Conservation (phyloP, 73 alveolate species). For the Symbiodinium pilosum region DNA sequence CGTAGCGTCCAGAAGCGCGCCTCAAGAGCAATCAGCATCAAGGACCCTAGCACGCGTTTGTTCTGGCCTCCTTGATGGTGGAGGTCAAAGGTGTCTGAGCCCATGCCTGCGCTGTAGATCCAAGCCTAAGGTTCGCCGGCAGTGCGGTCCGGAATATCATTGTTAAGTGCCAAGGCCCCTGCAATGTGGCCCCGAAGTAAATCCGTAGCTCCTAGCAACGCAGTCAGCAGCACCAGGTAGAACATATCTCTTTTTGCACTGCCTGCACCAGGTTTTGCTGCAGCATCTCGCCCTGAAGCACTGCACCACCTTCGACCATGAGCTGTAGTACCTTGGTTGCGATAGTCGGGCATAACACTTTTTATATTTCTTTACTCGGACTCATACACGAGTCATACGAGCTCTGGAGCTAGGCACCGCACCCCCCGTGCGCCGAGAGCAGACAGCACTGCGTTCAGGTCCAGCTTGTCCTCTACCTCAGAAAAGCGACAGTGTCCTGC, state of each 20-base stretch:
- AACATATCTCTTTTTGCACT: neutral
- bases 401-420: neutral
- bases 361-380: too few relatives aligned
- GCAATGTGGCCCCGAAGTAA: conserved; percentile 78
- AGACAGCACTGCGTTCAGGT: conserved; percentile 26
- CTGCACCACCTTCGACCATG: conserved; percentile 89
- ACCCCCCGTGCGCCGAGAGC: conserved; percentile 71
- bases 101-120: conserved; percentile 67
- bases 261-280: conserved; percentile 49
- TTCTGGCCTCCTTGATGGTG: conserved; percentile 81
- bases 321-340: conserved; percentile 45
- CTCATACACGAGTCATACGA: neutral
- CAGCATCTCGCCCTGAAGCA: conserved; percentile 75
- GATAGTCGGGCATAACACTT: too few relatives aligned
- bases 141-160: too few relatives aligned
- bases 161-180: neutral
- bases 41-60: too few relatives aligned
- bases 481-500: too few relatives aligned
- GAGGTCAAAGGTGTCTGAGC: conserved; percentile 83
- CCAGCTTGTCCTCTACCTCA: conserved; percentile 40
- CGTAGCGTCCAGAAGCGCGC: conserved; percentile 71
- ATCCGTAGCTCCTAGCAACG: conserved; percentile 77
- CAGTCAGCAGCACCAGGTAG: too few relatives aligned
- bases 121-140: conserved; percentile 45
- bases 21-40: neutral